Evolutionary conservation across 345 rosid genomes (phyloP), one percentile per base, ranked within the genome.

Genomic region (Zanthoxylum bungeanum): DNA sequence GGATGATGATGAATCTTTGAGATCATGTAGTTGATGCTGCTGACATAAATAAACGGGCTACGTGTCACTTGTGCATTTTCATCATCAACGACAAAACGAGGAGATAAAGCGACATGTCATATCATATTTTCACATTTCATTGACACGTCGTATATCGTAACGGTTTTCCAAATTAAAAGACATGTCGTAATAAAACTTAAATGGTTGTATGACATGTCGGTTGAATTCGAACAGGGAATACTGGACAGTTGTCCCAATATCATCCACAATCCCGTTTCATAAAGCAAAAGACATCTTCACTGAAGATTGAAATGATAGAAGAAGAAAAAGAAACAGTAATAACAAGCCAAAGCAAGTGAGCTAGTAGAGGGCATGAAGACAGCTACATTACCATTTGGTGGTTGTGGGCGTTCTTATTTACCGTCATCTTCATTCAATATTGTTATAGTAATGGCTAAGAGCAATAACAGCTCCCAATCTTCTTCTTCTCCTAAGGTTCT

Each of bases 391-490:
- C 56, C 72, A 8, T 68, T 57, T 21, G 37, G 57, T 31, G 42
- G 33, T 1, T 70, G 33, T 44, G 56, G 56, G 11, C 21, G 28
- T 57, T 5, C 65, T 42, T 58, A 17, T 19, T 72, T 68, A 42
- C 72, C 78, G 24, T 62, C 80, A 3, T 80, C 83, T 14, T 67
- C 72, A 21, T 67, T 70, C 64, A 83, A 73, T 63, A 69, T 74
- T 53, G 61, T 79, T 34, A 83, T 78, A 0, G 69, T 78, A 49
- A 85, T 82, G 82, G 87, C 76, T 12, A 88, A 81, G 80, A 76
- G 71, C 84, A 79, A 62, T 83, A 86, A 79, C 73, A 88, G 66
- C 25, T 72, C 79, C 49, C 76, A 61, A n/a, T 53, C 84, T 5
- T 14, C 46, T 77, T 4, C 85, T 37, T 74, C 80, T 65, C 67